Conservation (phyloP, 1,139 yeast species). For the Taphrina confusa region DNA sequence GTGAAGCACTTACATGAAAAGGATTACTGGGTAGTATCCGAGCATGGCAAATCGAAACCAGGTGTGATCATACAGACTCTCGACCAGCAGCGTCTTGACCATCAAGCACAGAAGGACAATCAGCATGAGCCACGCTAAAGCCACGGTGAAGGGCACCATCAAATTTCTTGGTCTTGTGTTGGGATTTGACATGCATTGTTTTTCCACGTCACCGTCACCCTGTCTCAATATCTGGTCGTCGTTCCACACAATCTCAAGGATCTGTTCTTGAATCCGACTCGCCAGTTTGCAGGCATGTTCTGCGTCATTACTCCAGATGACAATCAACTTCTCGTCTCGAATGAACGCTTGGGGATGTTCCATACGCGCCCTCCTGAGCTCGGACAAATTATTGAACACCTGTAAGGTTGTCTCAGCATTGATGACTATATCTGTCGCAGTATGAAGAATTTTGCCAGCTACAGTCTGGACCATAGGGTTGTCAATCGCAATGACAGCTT, state of each 20-base stretch:
- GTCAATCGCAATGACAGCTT: slow-evolving; percentile 18
- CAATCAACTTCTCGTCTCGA: slow-evolving; percentile 34
- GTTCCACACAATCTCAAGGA: slow-evolving; percentile 19
- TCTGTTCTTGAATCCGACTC: slow-evolving; percentile 3
- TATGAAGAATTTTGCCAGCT: slow-evolving; percentile 4
- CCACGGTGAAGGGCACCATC: neutral
- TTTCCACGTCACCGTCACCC: slow-evolving; percentile 22
- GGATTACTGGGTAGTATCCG: slow-evolving; percentile 20
- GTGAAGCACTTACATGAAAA: slow-evolving; percentile 8
- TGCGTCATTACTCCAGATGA: slow-evolving; percentile 39
- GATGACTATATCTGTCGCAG: slow-evolving; percentile 15
- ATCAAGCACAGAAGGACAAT: slow-evolving; percentile 1
- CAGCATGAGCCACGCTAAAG: neutral
- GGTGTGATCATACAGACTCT: slow-evolving; percentile 20
- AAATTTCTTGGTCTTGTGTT: neutral
- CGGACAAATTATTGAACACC: slow-evolving; percentile 18
- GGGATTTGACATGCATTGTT: slow-evolving; percentile 2
- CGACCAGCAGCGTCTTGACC: slow-evolving; percentile 10
- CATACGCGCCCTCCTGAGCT: slow-evolving; percentile 34
- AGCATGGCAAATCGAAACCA: slow-evolving; percentile 25
- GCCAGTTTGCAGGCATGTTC: slow-evolving; percentile 34
- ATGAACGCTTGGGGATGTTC: slow-evolving; percentile 38
- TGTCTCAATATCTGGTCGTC: slow-evolving; percentile 15
- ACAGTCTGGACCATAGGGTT: slow-evolving; percentile 18
- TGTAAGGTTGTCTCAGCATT: slow-evolving; percentile 8